These are phyloP conservation scores for Cylindrotheca fusiformis DNA, from an alignment of 108 stramenopile species.

Conservation along the genomic window DNA sequence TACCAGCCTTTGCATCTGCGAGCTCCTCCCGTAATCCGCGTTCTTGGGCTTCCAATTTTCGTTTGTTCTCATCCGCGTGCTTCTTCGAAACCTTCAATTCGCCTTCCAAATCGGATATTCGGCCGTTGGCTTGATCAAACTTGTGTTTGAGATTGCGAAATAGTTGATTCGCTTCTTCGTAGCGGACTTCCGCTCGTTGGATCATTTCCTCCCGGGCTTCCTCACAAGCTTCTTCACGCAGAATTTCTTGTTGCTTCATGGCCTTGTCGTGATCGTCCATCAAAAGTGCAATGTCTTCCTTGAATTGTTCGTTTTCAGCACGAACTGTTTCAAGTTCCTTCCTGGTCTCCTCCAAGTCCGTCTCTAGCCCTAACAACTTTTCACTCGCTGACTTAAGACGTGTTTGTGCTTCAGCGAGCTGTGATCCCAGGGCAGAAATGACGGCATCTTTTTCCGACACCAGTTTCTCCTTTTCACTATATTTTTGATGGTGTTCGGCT, in stretches of 20 bases:
- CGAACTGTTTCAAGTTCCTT: conserved; percentile 5
- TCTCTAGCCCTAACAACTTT: conserved; percentile 2
- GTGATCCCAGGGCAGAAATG: conserved; percentile 39
- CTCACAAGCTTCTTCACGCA: conserved; percentile 39
- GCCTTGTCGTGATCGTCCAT: conserved; percentile 28
- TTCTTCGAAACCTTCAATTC: conserved; percentile 35
- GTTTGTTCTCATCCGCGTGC: conserved; percentile 13
- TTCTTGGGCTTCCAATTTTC: conserved; percentile 30
- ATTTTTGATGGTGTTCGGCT: conserved; percentile 41
- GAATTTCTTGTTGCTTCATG: conserved; percentile 24
- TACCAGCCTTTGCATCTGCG: conserved; percentile 41
- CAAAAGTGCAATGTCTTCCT: conserved; percentile 16
- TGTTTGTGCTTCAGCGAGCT: conserved; percentile 44
- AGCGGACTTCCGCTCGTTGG: conserved; percentile 48
- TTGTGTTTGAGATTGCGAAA: conserved; percentile 51
- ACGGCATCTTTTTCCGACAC: conserved; percentile 52
- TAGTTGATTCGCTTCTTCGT: conserved; percentile 41
- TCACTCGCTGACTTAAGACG: conserved; percentile 7
- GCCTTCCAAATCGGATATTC: conserved; percentile 28
- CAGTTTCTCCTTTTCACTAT: conserved; percentile 18
- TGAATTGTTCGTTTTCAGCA: conserved; percentile 10
- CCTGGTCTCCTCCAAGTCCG: conserved; percentile 10
- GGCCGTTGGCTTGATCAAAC: conserved; percentile 32
- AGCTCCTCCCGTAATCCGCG: conserved; percentile 32
- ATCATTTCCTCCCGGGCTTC: conserved; percentile 50